Percentiles rank a stretch among this genome's conserved stretches.
These are phyloP conservation scores for Plenodomus biglobosus DNA, from an alignment of 2,329 filamentous ascomycete species.

Conservation along the genomic window DNA sequence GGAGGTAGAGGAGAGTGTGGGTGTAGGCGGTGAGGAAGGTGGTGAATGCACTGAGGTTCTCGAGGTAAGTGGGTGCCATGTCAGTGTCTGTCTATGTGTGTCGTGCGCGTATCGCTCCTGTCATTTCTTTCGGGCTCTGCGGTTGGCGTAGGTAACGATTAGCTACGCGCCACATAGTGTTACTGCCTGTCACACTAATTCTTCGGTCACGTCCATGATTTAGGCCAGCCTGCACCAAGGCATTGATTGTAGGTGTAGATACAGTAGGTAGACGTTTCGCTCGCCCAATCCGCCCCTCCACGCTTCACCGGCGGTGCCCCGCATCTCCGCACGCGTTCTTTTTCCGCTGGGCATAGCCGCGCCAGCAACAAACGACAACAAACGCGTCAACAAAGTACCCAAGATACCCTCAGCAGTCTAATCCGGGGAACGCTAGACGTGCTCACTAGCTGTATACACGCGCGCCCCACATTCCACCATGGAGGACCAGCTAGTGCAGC, in stretches of 20 bases:
- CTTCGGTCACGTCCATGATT: not conserved
- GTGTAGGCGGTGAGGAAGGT: conserved; percentile 80
- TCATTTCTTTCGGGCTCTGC: not conserved
- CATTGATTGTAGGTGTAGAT: not conserved
- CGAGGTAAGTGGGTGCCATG: conserved; percentile 37
- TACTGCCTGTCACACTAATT: not conserved
- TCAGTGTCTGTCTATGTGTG: conserved; percentile 1
- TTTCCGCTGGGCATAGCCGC: conserved; percentile 16
- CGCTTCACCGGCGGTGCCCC: conserved; percentile 26
- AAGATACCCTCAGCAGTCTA: conserved; percentile 9
- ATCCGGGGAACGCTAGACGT: conserved; percentile 31
- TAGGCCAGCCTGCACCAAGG: not conserved
- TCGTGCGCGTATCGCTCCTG: not conserved
- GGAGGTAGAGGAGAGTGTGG: conserved; percentile 84
- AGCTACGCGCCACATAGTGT: not conserved
- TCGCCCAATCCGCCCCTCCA: conserved; percentile 14
- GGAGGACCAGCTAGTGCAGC: conserved; percentile 88
- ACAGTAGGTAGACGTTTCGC: conserved; percentile 2
- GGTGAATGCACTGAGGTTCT: conserved; percentile 68
- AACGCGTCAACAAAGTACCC: conserved; percentile 19
- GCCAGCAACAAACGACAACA: conserved; percentile 25
- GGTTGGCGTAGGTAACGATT: not conserved
- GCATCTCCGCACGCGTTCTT: conserved; percentile 28
- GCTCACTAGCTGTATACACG: conserved; percentile 30
- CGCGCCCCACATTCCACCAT: conserved; percentile 53